A percentile compares a stretch with the other conserved stretches of the same genome.
Evolutionary conservation across 106 monocot genomes (phyloP).

Genomic region (Ottelia alismoides): DNA sequence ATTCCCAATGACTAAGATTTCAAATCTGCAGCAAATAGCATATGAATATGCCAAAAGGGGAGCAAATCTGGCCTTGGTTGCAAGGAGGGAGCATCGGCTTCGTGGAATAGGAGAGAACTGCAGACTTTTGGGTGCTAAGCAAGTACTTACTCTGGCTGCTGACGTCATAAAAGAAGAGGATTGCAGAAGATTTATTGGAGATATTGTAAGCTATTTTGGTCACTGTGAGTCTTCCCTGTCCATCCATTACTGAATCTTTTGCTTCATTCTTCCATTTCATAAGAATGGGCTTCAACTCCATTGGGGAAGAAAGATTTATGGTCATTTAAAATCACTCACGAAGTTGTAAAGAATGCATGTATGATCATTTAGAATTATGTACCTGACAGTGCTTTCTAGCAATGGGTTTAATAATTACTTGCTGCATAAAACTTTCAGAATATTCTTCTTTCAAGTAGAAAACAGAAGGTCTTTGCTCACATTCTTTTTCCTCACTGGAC

Average conservation of each 20-base stretch:
- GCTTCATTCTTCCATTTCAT: no score
- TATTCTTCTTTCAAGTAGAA: no score
- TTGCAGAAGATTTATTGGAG: constrained; percentile 50
- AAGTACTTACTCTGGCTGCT: constrained; percentile 61
- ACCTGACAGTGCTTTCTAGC: no score
- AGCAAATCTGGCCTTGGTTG: constrained; percentile 69
- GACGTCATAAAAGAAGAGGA: constrained; percentile 89
- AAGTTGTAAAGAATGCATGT: no score
- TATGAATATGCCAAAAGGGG: constrained; percentile 65
- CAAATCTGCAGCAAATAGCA: constrained; percentile 64
- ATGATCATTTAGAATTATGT: background rate
- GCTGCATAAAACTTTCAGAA: no score
- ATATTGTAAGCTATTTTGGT: constrained; percentile 52
- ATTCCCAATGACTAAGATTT: background rate
- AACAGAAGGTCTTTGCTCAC: no score
- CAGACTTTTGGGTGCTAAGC: constrained; percentile 24
- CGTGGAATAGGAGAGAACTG: constrained; percentile 64
- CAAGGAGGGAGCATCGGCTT: constrained; percentile 56
- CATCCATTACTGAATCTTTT: no score
- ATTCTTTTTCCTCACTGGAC: background rate
- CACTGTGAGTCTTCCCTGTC: constrained; percentile 29
- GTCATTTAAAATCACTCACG: background rate
- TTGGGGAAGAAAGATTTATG: background rate
- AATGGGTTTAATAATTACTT: no score
- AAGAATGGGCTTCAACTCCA: background rate